Percentiles rank a stretch among this genome's conserved stretches.
Evolutionary conservation across 2,329 filamentous ascomycete species (phyloP).

Genomic region (Kalaharituber pfeilii): DNA sequence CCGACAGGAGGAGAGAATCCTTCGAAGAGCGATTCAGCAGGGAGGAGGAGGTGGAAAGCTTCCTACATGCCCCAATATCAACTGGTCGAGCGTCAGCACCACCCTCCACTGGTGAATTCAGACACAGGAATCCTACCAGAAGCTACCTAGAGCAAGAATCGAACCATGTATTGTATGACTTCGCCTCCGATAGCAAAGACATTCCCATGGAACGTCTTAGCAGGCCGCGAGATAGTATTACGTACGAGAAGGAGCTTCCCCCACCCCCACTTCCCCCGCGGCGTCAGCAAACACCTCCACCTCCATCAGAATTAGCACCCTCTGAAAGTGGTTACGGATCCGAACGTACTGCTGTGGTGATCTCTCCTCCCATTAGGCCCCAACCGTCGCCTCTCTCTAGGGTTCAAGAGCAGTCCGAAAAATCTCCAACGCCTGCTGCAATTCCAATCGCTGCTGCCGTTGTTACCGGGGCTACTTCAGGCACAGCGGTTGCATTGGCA

Average conservation of each 20-base stretch:
- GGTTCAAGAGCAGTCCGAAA: neutral
- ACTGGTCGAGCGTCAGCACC: neutral
- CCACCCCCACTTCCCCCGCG: neutral
- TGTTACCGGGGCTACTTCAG: neutral
- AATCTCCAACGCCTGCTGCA: neutral
- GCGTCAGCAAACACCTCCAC: neutral
- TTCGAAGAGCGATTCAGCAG: neutral
- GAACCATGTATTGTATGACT: neutral
- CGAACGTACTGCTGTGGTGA: neutral
- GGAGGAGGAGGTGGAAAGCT: neutral
- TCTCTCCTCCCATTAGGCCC: neutral
- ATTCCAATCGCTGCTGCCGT: neutral
- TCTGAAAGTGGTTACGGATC: constrained; percentile 1
- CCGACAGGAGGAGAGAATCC: neutral
- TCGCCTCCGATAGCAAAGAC: no score
- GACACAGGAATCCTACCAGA: neutral
- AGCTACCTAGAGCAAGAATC: no score
- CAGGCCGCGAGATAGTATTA: no score
- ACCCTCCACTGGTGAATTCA: neutral
- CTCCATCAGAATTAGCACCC: neutral
- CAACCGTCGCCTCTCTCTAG: neutral
- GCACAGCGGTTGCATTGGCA: neutral
- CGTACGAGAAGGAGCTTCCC: neutral
- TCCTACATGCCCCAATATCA: neutral
- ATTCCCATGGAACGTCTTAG: no score